phyloP scores from a whole-genome alignment of 140 eudicot species.

The Senecio squalidus region DNA sequence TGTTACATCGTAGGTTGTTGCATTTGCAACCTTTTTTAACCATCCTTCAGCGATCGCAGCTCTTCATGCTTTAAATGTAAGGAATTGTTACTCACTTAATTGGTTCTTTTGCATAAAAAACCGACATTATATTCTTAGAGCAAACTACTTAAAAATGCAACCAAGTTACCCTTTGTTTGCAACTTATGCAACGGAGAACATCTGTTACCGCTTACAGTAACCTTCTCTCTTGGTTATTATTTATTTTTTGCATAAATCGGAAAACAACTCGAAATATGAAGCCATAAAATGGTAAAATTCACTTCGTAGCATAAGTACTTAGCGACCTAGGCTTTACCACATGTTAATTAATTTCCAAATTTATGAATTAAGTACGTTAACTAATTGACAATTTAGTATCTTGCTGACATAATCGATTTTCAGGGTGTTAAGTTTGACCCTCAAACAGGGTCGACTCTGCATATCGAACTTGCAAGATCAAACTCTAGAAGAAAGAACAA shows the following conservation, averaged over 20 bases:
- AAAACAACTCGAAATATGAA: too few species aligned
- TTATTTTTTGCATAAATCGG: too few species aligned
- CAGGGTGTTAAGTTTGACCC: constrained; percentile 97
- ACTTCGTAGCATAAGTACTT: background rate
- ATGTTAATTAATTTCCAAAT: background rate
- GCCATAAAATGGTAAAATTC: too few species aligned
- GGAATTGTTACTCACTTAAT: constrained; percentile 7
- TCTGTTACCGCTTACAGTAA: too few species aligned
- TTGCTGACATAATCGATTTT: too few species aligned
- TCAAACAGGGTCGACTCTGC: constrained; percentile 77
- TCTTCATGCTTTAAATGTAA: constrained; percentile 69
- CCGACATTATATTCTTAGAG: background rate
- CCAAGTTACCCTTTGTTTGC: too few species aligned
- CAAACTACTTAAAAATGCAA: too few species aligned
- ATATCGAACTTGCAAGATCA: constrained; percentile 87
- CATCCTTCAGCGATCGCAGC: constrained; percentile 81
- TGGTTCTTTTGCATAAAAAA: background rate
- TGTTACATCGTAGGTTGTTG: constrained; percentile 81
- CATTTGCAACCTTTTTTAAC: constrained; percentile 85
- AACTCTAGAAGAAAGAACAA: constrained; percentile 72
- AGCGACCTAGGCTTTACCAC: background rate
- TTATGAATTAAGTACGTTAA: background rate
- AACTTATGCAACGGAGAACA: too few species aligned
- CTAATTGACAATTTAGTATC: background rate
- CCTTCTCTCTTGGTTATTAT: too few species aligned